Conservation (phyloP, 352 stramenopile species). For the Globisporangium nodosum region DNA sequence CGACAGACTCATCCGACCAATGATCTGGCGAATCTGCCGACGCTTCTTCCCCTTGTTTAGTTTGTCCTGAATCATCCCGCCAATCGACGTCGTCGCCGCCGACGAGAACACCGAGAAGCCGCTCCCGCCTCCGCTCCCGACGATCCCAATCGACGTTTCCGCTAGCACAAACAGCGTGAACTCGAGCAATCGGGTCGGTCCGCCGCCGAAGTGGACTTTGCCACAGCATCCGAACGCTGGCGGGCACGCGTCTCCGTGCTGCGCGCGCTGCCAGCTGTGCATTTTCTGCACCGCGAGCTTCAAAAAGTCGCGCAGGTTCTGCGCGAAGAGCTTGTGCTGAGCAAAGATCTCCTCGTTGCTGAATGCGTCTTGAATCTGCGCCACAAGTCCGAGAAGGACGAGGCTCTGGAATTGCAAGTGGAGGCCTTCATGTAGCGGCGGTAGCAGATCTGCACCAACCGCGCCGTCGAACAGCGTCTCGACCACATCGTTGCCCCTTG, state of each 20-base stretch:
- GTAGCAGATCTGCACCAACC: slow-evolving; percentile 25
- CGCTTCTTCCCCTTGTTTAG: slow-evolving; percentile 49
- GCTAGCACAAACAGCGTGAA: slow-evolving; percentile 53
- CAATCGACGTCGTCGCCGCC: slow-evolving; percentile 28
- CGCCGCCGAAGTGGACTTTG: slow-evolving; percentile 44
- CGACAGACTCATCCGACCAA: slow-evolving; percentile 41
- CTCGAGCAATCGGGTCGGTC: slow-evolving; percentile 46
- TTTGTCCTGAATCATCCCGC: slow-evolving; percentile 48
- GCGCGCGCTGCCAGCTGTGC: slow-evolving; percentile 60
- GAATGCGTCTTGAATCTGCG: slow-evolving; percentile 43
- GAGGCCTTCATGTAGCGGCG: slow-evolving; percentile 39
- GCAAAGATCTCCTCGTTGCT: slow-evolving; percentile 33
- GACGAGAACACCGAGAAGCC: slow-evolving; percentile 11
- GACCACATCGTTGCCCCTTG: slow-evolving; percentile 43
- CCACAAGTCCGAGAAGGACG: slow-evolving; percentile 43
- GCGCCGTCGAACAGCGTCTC: slow-evolving; percentile 45
- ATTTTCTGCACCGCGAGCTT: slow-evolving; percentile 51
- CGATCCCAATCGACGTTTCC: slow-evolving; percentile 34
- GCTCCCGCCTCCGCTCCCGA: slow-evolving; percentile 7
- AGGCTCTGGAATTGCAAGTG: slow-evolving; percentile 49
- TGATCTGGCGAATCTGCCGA: slow-evolving; percentile 36
- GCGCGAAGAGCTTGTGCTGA: slow-evolving; percentile 45
- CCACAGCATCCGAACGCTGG: slow-evolving; percentile 40
- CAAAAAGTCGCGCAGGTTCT: slow-evolving; percentile 59
- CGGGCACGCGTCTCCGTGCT: slow-evolving; percentile 59